A percentile compares a stretch with the other conserved stretches of the same genome.
These are phyloP conservation scores for Pichia cactophila DNA, from an alignment of 1,139 yeast genomes.

Conservation along the genomic window DNA sequence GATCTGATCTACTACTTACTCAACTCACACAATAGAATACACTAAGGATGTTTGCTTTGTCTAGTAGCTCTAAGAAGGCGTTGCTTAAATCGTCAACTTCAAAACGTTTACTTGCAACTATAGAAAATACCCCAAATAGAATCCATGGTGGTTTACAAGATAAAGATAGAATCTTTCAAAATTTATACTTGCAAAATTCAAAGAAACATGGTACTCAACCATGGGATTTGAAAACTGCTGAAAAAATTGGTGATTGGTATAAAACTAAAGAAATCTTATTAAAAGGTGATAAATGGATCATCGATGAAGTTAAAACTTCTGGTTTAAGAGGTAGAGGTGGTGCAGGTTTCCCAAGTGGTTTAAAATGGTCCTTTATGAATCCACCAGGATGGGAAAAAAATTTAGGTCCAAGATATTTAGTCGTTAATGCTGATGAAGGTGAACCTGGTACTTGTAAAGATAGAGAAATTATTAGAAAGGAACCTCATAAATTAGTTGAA, in stretches of 20 bases:
- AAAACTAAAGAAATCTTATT: conserved; percentile 77
- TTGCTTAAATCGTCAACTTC: background rate
- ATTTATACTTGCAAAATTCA: conserved; percentile 42
- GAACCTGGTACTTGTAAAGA: conserved; percentile 93
- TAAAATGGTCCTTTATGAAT: conserved; percentile 89
- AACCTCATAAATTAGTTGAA: conserved; percentile 83
- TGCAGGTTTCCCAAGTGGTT: conserved; percentile 86
- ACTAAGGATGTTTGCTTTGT: conserved; percentile 5
- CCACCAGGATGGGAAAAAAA: conserved; percentile 94
- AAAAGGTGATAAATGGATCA: conserved; percentile 84
- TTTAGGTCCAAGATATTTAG: conserved; percentile 75
- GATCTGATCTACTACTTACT: background rate
- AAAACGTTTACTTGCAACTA: conserved; percentile 23
- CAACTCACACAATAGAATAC: too few species aligned
- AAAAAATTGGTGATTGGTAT: conserved; percentile 83
- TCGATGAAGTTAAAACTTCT: conserved; percentile 74
- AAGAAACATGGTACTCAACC: conserved; percentile 49
- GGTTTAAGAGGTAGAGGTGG: conserved; percentile 91
- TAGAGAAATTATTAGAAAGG: conserved; percentile 81
- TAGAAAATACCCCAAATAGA: conserved; percentile 41
- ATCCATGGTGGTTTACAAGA: conserved; percentile 71
- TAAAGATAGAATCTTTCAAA: conserved; percentile 81
- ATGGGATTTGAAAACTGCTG: conserved; percentile 63
- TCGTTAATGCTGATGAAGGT: conserved; percentile 89
- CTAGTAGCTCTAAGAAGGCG: conserved; percentile 1